Conservation (phyloP, 129 eudicot genomes). For the Tanacetum coccineum region DNA sequence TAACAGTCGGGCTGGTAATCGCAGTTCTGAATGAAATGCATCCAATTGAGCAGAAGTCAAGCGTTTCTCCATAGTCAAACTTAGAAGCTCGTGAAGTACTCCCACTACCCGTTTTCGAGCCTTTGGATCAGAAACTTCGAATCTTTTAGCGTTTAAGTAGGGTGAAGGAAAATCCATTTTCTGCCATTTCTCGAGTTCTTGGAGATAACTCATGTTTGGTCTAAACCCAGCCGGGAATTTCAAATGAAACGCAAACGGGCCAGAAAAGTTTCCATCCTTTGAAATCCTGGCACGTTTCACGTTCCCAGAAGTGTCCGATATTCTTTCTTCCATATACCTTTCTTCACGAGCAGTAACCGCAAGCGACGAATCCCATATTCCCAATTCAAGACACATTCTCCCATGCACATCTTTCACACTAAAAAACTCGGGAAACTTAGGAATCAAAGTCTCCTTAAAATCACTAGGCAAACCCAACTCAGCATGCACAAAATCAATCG, state of each 20-base stretch:
- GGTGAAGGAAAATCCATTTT: conserved; percentile 86
- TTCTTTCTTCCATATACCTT: conserved; percentile 34
- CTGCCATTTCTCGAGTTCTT: conserved; percentile 81
- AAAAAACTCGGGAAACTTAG: conserved; percentile 66
- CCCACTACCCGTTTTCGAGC: conserved; percentile 78
- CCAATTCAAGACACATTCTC: conserved; percentile 52
- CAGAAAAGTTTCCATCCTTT: conserved; percentile 75
- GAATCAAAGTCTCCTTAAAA: conserved; percentile 52
- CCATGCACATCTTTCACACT: conserved; percentile 51
- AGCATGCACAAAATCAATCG: conserved; percentile 46
- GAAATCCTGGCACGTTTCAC: conserved; percentile 40
- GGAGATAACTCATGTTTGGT: conserved; percentile 74
- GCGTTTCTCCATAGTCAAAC: conserved; percentile 83
- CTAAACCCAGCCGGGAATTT: conserved; percentile 77
- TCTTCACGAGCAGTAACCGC: conserved; percentile 82
- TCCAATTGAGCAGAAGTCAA: conserved; percentile 80
- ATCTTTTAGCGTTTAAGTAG: conserved; percentile 70
- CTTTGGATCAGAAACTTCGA: conserved; percentile 72
- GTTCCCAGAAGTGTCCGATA: conserved; percentile 22
- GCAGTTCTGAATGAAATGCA: conserved; percentile 64
- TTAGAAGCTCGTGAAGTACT: conserved; percentile 87
- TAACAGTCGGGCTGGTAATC: conserved; percentile 71
- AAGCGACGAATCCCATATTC: conserved; percentile 78
- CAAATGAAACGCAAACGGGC: conserved; percentile 71
- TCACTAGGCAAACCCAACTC: conserved; percentile 78